Conservation (phyloP, 257 asterid genomes). For the Rauvolfia tetraphylla region DNA sequence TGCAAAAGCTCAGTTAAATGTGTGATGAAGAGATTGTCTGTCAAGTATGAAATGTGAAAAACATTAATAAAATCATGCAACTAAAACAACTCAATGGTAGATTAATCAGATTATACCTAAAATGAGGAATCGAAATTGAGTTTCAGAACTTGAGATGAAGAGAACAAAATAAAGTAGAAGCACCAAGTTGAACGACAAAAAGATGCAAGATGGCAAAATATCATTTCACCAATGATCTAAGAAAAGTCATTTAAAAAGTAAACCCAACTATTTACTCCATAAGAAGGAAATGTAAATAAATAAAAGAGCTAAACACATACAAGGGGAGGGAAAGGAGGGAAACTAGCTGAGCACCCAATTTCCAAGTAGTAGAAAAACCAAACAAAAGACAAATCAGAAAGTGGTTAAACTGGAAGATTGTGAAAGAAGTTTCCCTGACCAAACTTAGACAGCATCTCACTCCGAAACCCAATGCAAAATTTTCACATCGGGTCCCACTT, state of each 20-base stretch:
- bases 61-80: not conserved
- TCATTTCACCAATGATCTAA: not conserved
- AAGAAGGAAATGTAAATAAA: no score
- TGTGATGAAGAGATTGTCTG: not conserved
- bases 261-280: no score
- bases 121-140: not conserved
- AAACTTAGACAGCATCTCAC: no score
- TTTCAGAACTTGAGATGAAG: not conserved
- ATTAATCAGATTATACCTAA: not conserved
- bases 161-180: not conserved
- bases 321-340: no score
- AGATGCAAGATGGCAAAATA: not conserved
- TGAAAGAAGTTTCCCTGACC: no score
- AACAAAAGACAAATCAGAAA: no score
- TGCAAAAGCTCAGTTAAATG: not conserved
- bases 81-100: not conserved
- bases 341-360: no score
- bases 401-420: no score
- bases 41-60: conserved; percentile 5
- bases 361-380: no score
- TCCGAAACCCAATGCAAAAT: no score
- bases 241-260: not conserved
- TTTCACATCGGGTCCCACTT: no score
- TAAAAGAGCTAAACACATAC: no score
- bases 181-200: not conserved